Conservation (phyloP, 768 basidiomycete genomes). For the Boletus vermiculosoides region DNA sequence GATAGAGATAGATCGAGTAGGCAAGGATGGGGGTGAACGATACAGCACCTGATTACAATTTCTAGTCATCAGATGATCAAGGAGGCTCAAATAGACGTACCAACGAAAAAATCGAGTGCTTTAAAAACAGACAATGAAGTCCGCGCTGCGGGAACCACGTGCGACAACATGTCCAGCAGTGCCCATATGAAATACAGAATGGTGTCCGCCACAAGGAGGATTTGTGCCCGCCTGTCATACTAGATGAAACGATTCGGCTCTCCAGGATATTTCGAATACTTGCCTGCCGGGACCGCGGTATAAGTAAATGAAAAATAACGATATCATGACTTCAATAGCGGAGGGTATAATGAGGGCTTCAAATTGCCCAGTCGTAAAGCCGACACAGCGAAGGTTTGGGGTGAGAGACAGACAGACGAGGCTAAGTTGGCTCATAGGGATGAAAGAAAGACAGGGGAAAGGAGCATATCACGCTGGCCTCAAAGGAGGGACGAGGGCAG, state of each 20-base stretch:
- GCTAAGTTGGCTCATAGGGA: slow-evolving; percentile 40
- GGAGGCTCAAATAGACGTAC: slow-evolving; percentile 40
- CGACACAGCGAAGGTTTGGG: slow-evolving; percentile 68
- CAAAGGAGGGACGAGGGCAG: slow-evolving; percentile 41
- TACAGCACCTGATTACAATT: slow-evolving; percentile 38
- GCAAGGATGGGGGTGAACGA: slow-evolving; percentile 67
- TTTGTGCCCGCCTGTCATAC: slow-evolving; percentile 43
- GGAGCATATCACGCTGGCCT: slow-evolving; percentile 36
- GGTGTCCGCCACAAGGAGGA: slow-evolving; percentile 61
- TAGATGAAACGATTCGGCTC: slow-evolving; percentile 1
- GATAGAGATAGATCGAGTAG: slow-evolving; percentile 61
- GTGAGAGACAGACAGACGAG: slow-evolving; percentile 67
- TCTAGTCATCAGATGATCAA: background rate
- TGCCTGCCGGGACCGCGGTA: slow-evolving; percentile 51
- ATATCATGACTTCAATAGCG: slow-evolving; percentile 59
- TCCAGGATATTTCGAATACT: slow-evolving; percentile 23
- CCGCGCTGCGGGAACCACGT: slow-evolving; percentile 51
- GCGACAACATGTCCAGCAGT: slow-evolving; percentile 59
- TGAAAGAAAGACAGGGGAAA: slow-evolving; percentile 18
- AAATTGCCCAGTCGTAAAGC: slow-evolving; percentile 47
- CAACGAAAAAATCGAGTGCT: slow-evolving; percentile 56
- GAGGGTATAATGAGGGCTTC: slow-evolving; percentile 59
- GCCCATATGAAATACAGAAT: slow-evolving; percentile 58
- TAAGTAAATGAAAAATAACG: slow-evolving; percentile 49
- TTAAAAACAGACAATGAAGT: slow-evolving; percentile 46